Percentiles rank a stretch among this genome's conserved stretches.
These are phyloP conservation scores for Blastocrithidia nonstop DNA, from an alignment of 208 protist species.

Conservation along the genomic window DNA sequence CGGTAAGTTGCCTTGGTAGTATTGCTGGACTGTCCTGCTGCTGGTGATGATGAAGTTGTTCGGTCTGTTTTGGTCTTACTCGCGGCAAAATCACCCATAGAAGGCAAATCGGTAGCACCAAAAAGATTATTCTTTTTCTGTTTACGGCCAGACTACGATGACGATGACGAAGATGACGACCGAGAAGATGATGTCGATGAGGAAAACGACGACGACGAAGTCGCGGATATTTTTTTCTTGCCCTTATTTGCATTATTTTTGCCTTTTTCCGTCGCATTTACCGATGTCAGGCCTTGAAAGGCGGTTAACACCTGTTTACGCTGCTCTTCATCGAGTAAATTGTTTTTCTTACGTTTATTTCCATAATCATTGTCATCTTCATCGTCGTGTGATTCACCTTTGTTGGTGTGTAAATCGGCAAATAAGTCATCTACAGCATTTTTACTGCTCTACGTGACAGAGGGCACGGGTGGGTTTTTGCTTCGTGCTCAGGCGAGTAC, in stretches of 20 bases:
- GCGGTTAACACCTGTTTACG: constrained; percentile 29
- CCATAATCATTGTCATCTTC: constrained; percentile 5
- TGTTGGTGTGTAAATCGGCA: no score
- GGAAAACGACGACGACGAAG: neutral
- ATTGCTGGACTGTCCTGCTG: neutral
- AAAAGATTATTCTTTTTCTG: constrained; percentile 25
- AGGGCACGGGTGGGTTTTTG: constrained; percentile 56
- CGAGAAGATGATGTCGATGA: neutral
- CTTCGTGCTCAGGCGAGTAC: constrained; percentile 60
- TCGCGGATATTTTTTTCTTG: neutral
- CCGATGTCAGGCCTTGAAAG: constrained; percentile 15
- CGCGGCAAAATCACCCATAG: constrained; percentile 40
- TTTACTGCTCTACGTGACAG: constrained; percentile 2
- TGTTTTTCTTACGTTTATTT: constrained; percentile 3
- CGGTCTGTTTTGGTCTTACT: constrained; percentile 4
- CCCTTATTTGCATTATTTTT: no score
- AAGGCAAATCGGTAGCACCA: constrained; percentile 18
- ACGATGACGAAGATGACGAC: constrained; percentile 3
- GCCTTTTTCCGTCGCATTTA: no score
- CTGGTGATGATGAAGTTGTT: neutral
- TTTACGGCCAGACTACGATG: constrained; percentile 20
- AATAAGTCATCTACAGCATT: constrained; percentile 12
- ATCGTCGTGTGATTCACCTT: neutral
- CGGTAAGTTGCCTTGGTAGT: neutral
- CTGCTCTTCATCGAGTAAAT: constrained; percentile 20